phyloP scores from a whole-genome alignment of 2,329 filamentous ascomycete species.

The Chrysosporium keratinophilum region DNA sequence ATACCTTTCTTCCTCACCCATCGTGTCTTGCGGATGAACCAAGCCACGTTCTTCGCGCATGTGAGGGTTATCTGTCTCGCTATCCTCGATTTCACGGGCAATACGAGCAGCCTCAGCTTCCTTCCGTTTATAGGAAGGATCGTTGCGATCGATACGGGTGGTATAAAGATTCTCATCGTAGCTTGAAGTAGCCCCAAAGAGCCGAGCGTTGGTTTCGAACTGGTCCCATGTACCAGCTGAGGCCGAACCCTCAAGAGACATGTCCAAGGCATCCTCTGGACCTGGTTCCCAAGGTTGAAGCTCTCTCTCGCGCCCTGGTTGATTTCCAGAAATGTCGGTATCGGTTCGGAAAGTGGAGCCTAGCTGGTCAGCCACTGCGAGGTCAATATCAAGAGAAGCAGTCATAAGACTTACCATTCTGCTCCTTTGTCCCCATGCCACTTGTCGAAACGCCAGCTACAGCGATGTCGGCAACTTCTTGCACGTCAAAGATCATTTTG shows the following conservation, averaged over 20 bases:
- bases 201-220: constrained; percentile 77
- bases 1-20: constrained; percentile 86
- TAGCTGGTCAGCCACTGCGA: constrained; percentile 26
- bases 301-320: constrained; percentile 58
- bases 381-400: not conserved
- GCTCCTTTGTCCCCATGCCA: constrained; percentile 41
- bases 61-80: constrained; percentile 63
- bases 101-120: constrained; percentile 70
- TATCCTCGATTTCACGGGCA: constrained; percentile 80
- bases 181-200: constrained; percentile 78
- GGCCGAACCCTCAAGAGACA: constrained; percentile 57
- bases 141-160: constrained; percentile 71
- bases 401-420: constrained; percentile 45
- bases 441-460: constrained; percentile 45
- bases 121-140: constrained; percentile 70
- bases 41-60: constrained; percentile 78
- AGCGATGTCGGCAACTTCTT: constrained; percentile 49
- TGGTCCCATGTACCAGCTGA: constrained; percentile 66
- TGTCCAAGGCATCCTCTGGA: constrained; percentile 50
- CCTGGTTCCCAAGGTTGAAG: constrained; percentile 76
- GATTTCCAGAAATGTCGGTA: constrained; percentile 69
- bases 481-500: constrained; percentile 51
- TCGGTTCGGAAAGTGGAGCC: constrained; percentile 76
- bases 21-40: constrained; percentile 54
- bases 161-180: constrained; percentile 96